Evolutionary conservation across 2,329 filamentous ascomycete genomes (phyloP).

Genomic region (Fusarium heterosporum): DNA sequence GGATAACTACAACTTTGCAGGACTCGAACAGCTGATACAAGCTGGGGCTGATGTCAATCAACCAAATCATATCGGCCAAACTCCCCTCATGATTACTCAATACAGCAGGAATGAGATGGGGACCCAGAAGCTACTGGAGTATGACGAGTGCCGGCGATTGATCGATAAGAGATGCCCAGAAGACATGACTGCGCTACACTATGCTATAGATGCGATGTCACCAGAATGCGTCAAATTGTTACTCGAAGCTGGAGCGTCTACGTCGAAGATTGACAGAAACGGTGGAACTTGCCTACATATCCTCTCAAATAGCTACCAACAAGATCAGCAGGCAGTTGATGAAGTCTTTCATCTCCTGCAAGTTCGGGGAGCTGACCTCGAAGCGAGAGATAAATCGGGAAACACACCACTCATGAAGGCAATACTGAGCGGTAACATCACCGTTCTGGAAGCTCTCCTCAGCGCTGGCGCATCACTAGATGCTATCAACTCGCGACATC

Average conservation of each 20-base stretch:
- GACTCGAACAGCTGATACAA: not conserved
- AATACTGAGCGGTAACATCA: fast-evolving
- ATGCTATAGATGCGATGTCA: fast-evolving
- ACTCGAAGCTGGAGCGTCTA: conserved; percentile 20
- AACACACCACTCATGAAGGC: fast-evolving
- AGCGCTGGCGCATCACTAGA: not conserved
- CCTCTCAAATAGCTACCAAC: fast-evolving
- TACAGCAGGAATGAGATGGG: fast-evolving
- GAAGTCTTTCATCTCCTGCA: not conserved
- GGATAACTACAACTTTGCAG: fast-evolving
- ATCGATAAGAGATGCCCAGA: fast-evolving
- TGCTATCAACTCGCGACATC: fast-evolving
- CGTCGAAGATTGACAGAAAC: fast-evolving
- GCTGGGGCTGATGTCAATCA: conserved; percentile 10
- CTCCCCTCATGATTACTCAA: not conserved
- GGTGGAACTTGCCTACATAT: fast-evolving
- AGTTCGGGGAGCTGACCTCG: not conserved
- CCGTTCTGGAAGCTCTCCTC: not conserved
- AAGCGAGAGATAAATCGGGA: fast-evolving
- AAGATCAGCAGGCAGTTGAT: fast-evolving
- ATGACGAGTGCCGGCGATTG: not conserved
- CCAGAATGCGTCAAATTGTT: not conserved
- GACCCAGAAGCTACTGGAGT: not conserved
- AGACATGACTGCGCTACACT: not conserved
- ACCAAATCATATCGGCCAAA: fast-evolving